phyloP scores from a whole-genome alignment of 2,329 filamentous ascomycete species.

The Simplicillium sp. region DNA sequence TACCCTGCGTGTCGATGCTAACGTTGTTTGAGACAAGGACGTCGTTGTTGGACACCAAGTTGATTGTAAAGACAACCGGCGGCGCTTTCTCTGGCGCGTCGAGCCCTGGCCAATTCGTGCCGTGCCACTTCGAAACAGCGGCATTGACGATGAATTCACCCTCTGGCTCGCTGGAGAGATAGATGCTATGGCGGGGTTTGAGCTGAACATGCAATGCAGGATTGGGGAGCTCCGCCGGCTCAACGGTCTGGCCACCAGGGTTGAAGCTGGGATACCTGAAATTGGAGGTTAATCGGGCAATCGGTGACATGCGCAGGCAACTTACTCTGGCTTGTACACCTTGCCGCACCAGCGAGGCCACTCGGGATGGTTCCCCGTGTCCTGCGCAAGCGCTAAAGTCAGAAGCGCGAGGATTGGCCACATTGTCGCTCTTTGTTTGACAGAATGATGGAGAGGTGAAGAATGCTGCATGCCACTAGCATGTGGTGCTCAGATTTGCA shows the following conservation, averaged over 20 bases:
- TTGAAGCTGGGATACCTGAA: constrained; percentile 29
- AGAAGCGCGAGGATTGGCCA: neutral
- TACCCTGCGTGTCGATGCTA: constrained; percentile 22
- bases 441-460: too few relatives aligned
- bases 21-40: constrained; percentile 24
- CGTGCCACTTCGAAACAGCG: constrained; percentile 28
- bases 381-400: constrained; percentile 9
- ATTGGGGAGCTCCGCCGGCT: constrained; percentile 19
- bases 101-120: constrained; percentile 22
- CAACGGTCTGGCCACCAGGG: constrained; percentile 31
- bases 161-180: constrained; percentile 27
- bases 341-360: constrained; percentile 39
- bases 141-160: constrained; percentile 35
- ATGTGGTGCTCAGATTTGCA: too few relatives aligned
- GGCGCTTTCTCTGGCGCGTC: constrained; percentile 10
- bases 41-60: constrained; percentile 16
- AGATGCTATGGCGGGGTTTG: constrained; percentile 35
- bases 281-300: neutral
- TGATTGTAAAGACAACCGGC: constrained; percentile 27
- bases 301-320: neutral
- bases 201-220: constrained; percentile 33
- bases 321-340: constrained; percentile 31
- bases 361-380: constrained; percentile 29
- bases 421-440: too few relatives aligned
- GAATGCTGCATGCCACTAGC: too few relatives aligned